A percentile compares a stretch with the other conserved stretches of the same genome.
These are phyloP conservation scores for Chaetomiaceae sp. DNA, from an alignment of 2,329 filamentous ascomycete species.

Conservation along the genomic window DNA sequence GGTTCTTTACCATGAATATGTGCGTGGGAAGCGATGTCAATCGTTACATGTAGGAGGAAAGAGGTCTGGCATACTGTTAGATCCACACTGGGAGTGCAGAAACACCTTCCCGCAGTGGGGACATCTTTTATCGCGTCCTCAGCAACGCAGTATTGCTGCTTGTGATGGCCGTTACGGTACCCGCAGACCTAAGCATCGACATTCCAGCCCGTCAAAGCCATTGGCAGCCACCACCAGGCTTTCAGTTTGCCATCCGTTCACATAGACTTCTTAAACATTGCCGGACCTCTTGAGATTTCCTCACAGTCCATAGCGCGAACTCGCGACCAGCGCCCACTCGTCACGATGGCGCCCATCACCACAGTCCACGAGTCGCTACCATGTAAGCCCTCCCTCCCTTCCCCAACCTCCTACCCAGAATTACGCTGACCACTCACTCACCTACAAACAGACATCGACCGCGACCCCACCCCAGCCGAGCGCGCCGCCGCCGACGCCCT, in stretches of 20 bases:
- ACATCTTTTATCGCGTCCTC: not conserved
- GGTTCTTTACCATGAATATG: no score
- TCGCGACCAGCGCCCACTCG: not conserved
- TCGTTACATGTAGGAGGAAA: no score
- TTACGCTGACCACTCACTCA: constrained; percentile 11
- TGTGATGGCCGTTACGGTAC: not conserved
- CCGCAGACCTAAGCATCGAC: not conserved
- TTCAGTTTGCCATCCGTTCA: no score
- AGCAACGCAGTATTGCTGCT: not conserved
- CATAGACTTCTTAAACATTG: no score
- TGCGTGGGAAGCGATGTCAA: no score
- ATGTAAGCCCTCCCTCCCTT: constrained; percentile 49
- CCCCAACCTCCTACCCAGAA: constrained; percentile 10
- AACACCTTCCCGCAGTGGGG: not conserved
- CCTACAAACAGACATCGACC: constrained; percentile 65
- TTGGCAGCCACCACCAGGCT: no score
- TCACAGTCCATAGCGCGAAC: not conserved
- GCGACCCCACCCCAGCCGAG: constrained; percentile 56
- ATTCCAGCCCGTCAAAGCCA: not conserved
- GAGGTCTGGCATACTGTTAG: no score
- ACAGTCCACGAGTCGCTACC: constrained; percentile 74
- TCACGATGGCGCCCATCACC: constrained; percentile 59
- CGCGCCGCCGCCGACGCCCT: constrained; percentile 63
- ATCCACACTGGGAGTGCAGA: not conserved
- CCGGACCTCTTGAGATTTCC: no score